Base-by-base conservation (phyloP, 805 yeast species). In the Candida oleophila region DNA sequence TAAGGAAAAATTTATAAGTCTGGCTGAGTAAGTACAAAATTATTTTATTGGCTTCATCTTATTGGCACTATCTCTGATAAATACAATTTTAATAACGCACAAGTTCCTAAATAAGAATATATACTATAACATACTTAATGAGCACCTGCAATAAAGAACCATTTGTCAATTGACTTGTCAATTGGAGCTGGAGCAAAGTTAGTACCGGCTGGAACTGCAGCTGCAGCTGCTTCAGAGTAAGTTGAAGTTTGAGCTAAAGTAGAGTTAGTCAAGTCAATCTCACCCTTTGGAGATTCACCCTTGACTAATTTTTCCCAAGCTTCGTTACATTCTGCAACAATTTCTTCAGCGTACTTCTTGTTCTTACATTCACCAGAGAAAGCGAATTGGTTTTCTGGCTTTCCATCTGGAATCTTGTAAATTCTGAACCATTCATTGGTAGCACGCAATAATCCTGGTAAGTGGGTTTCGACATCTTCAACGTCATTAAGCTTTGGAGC, bases 81-180 rank as follows among this genome's bases (percentile, higher is more conserved):
- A n/a, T n/a, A n/a, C n/a, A n/a, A n/a, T 25, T 25, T 25, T 25
- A 25, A 25, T 25, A 25, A 11, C 5, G 11, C 30, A 25, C 11
- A 7, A 5, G 11, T 25, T 25, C 30, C 30, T 25, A 11, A 25
- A 25, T 25, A 25, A 25, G 11, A 25, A 25, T 25, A 25, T 25
- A 25, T 7, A 25, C 11, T 5, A 25, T 25, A 25, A 25, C 37
- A 8, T 21, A 48, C 38, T 60, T 69, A 72, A 58, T 72, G 76
- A 53, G 87, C 83, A 74, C 92, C 94, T 50, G 92, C 89, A 66
- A 92, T 92, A 83, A 83, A 92, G 82, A 94, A 92, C 99, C 99
- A 92, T 77, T 92, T 92, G 81, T 92, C 98, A 67, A 92, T 76
- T 47, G 97, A 89, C 74, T 87, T 82, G 78, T 92, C 99, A 69